Percentiles rank a stretch among this genome's conserved stretches.
Conservation (phyloP, 2,329 filamentous ascomycete genomes). For the Colletotrichum eleusines region DNA sequence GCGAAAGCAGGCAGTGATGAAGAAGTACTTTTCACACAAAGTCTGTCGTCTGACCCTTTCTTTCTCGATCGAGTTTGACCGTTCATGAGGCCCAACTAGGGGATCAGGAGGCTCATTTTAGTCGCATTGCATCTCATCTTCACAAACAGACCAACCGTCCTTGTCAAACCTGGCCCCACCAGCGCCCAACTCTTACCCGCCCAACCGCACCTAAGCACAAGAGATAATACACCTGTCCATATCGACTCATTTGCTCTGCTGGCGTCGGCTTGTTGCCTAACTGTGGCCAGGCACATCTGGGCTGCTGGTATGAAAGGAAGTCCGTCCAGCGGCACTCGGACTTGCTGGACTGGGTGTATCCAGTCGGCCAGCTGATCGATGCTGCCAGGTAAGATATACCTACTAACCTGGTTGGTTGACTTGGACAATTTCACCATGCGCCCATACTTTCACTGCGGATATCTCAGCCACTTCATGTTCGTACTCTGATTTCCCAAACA, state of each 20-base stretch:
- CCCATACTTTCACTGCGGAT: background rate
- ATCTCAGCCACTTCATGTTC: slow-evolving; percentile 9
- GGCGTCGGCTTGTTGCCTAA: slow-evolving; percentile 5
- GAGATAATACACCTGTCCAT: background rate
- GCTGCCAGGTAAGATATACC: background rate
- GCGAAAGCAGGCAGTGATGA: slow-evolving; percentile 9
- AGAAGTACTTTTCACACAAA: background rate
- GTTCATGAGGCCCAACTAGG: background rate
- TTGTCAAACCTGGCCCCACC: slow-evolving; percentile 11
- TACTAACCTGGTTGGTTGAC: background rate
- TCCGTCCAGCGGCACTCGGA: background rate
- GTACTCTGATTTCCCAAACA: background rate
- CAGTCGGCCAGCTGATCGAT: background rate
- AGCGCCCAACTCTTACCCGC: slow-evolving; percentile 18
- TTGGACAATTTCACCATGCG: background rate
- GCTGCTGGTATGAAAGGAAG: background rate
- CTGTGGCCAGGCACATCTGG: background rate
- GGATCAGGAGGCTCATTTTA: background rate
- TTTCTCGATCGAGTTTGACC: background rate
- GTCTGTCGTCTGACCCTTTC: background rate
- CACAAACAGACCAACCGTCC: background rate
- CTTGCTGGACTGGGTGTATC: background rate
- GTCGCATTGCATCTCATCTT: slow-evolving; percentile 6
- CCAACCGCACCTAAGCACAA: background rate
- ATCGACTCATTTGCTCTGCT: background rate